Conservation (phyloP, 768 basidiomycete genomes). For the Mycena rosella region DNA sequence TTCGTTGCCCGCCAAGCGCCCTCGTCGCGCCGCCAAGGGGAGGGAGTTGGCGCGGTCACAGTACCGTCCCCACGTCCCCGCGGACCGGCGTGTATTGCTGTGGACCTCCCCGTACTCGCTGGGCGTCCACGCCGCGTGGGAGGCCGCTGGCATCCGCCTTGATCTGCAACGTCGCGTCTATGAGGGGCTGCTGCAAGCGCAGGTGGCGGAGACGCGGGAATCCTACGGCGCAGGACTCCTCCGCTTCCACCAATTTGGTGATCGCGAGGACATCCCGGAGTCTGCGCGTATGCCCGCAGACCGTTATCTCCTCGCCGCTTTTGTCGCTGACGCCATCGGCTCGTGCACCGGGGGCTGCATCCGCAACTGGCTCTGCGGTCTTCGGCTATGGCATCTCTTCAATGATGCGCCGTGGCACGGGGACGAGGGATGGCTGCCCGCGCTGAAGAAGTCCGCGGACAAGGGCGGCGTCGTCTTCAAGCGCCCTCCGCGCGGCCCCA, state of each 20-base stretch:
- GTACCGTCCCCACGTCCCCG: not conserved
- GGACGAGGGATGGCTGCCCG: not conserved
- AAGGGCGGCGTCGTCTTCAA: not conserved
- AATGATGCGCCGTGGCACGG: not conserved
- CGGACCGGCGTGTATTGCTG: conserved; percentile 2
- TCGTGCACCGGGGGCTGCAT: no score
- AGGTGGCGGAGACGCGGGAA: not conserved
- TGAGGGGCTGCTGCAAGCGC: not conserved
- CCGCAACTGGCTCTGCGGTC: no score
- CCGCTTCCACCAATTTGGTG: not conserved
- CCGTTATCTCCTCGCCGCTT: not conserved
- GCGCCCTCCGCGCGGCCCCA: not conserved
- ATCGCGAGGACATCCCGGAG: not conserved
- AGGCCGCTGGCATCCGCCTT: no score
- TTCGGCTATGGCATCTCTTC: no score
- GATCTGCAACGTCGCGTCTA: no score
- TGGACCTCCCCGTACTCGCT: not conserved
- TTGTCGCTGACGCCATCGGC: not conserved
- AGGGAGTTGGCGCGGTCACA: not conserved
- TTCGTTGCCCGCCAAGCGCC: not conserved
- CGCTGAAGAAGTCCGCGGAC: not conserved
- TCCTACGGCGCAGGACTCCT: not conserved
- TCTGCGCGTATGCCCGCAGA: not conserved
- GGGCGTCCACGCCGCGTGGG: no score
- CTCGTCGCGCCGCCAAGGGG: not conserved